Evolutionary conservation across 257 asterid genomes (phyloP).

Genomic region (Ophiorrhiza pumila): DNA sequence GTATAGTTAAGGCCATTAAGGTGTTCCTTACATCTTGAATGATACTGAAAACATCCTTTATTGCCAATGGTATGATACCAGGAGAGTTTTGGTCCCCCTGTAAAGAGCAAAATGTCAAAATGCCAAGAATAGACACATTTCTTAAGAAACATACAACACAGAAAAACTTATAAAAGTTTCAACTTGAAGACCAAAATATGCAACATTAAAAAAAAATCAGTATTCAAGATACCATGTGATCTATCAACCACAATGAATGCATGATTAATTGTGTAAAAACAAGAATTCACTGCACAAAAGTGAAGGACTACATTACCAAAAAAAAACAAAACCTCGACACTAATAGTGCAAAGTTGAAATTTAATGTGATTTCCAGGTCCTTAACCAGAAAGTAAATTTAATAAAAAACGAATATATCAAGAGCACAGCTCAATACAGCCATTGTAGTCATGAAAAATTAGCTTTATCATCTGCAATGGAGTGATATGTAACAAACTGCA

Average conservation of each 20-base stretch:
- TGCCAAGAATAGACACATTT: conserved; percentile 15
- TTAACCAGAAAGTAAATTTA: not conserved
- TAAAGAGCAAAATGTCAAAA: conserved; percentile 22
- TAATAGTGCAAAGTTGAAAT: not conserved
- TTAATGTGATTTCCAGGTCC: not conserved
- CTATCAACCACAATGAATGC: not conserved
- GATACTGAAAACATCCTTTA: conserved; percentile 96
- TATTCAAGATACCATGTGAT: not conserved
- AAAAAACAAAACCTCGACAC: not conserved
- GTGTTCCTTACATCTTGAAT: conserved; percentile 85
- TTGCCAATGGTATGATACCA: conserved; percentile 94
- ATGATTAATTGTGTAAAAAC: not conserved
- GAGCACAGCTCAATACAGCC: not conserved
- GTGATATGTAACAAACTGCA: not conserved
- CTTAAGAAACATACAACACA: not conserved
- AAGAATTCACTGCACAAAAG: not conserved
- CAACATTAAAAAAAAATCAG: not conserved
- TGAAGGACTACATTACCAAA: not conserved
- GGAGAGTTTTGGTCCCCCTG: conserved; percentile 94
- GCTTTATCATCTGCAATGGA: not conserved
- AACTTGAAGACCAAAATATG: not conserved
- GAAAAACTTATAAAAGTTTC: not conserved
- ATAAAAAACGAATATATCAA: not conserved
- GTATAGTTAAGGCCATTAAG: conserved; percentile 10
- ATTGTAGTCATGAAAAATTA: not conserved